phyloP scores from a whole-genome alignment of 768 basidiomycete species.

The Gelatoporia subvermispora region DNA sequence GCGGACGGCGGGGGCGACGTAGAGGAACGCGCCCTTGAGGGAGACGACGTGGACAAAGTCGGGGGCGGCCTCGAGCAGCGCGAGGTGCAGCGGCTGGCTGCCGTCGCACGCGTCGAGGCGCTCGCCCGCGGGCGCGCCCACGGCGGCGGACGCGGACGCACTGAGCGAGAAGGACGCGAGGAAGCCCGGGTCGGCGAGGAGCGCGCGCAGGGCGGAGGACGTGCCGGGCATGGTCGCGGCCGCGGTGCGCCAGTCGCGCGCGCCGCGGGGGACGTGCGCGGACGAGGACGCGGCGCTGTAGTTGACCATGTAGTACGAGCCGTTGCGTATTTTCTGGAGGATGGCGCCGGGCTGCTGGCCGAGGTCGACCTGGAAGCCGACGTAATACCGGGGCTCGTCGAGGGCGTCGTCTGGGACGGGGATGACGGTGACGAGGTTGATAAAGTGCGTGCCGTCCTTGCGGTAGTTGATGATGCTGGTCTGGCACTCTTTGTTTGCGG shows the following conservation, averaged over 20 bases:
- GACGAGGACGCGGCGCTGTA: constrained; percentile 27
- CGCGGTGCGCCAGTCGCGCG: constrained; percentile 29
- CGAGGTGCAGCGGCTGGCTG: constrained; percentile 47
- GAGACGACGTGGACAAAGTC: constrained; percentile 92
- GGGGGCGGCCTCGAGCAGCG: constrained; percentile 57
- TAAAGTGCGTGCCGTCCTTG: constrained; percentile 79
- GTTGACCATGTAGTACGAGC: constrained; percentile 65
- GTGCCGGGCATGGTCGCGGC: constrained; percentile 31
- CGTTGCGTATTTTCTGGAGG: constrained; percentile 71
- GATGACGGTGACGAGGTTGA: constrained; percentile 89
- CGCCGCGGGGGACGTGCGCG: constrained; percentile 12
- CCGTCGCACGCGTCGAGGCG: constrained; percentile 26
- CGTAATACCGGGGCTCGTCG: constrained; percentile 76
- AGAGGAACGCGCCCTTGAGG: constrained; percentile 88
- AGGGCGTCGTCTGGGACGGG: constrained; percentile 62
- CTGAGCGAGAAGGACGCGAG: constrained; percentile 37
- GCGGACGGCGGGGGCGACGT: constrained; percentile 79
- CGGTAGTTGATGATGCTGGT: constrained; percentile 83
- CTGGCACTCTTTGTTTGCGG: constrained; percentile 84
- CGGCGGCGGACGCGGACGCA: constrained; percentile 5
- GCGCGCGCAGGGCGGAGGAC: constrained; percentile 47
- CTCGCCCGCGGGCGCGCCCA: constrained; percentile 13
- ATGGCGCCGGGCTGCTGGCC: constrained; percentile 83
- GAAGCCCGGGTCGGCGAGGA: constrained; percentile 46
- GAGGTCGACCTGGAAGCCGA: constrained; percentile 96